These are phyloP conservation scores for Trypanosoma caninum DNA, from an alignment of 208 protist species.

Conservation along the genomic window DNA sequence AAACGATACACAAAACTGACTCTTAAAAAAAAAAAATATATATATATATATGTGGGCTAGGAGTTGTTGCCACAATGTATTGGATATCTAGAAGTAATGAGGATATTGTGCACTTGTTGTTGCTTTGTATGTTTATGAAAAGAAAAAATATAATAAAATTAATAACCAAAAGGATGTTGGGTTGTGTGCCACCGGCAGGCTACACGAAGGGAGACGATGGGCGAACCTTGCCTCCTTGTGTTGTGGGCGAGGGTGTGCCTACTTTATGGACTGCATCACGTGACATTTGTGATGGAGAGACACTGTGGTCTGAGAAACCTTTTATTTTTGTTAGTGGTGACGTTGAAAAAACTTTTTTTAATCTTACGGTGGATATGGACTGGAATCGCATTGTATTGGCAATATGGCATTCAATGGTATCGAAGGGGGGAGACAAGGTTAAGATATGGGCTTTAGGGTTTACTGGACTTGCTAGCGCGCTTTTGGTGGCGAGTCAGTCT, in stretches of 20 bases:
- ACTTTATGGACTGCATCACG: slow-evolving; percentile 1
- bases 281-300: slow-evolving; percentile 5
- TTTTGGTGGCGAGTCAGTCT: not conserved
- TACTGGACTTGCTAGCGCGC: slow-evolving; percentile 4
- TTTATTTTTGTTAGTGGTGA: slow-evolving; percentile 8
- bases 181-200: slow-evolving; percentile 52
- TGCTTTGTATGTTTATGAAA: too few species aligned
- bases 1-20: too few species aligned
- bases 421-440: slow-evolving; percentile 7
- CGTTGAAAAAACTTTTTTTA: not conserved
- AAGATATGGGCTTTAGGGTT: slow-evolving; percentile 8
- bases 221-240: slow-evolving; percentile 12
- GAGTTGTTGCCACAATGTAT: not conserved
- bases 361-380: slow-evolving; percentile 1
- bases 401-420: slow-evolving; percentile 10
- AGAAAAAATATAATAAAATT: too few species aligned
- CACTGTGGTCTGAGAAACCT: slow-evolving; percentile 6
- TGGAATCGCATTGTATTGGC: slow-evolving; percentile 8
- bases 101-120: too few species aligned
- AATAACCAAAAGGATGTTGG: slow-evolving; percentile 69
- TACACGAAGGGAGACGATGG: slow-evolving; percentile 10
- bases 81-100: too few species aligned
- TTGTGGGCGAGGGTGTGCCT: not conserved
- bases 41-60: not conserved
- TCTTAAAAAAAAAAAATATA: too few species aligned